A percentile compares a stretch with the other conserved stretches of the same genome.
Conservation (phyloP, 1,284 basidiomycete species). For the Wallemia mellicola region DNA sequence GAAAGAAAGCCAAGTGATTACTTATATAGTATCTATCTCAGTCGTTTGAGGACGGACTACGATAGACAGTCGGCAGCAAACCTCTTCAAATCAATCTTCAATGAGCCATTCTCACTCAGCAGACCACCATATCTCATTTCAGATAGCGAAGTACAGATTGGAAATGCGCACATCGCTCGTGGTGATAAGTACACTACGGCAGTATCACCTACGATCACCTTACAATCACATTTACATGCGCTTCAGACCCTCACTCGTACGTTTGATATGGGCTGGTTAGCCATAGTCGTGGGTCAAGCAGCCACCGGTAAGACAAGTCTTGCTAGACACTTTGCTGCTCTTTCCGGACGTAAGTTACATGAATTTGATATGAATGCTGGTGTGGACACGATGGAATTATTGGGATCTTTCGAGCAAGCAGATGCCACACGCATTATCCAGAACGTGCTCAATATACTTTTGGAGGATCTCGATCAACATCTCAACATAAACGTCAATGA, state of each 20-base stretch:
- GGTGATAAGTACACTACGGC: slow-evolving; percentile 2
- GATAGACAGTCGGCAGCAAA: slow-evolving; percentile 33
- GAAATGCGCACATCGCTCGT: slow-evolving; percentile 29
- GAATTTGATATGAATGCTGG: slow-evolving; percentile 59
- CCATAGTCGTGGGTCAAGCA: slow-evolving; percentile 51
- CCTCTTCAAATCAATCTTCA: slow-evolving; percentile 35
- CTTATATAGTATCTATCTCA: slow-evolving; percentile 43
- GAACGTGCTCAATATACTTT: slow-evolving; percentile 2
- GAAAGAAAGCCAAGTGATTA: slow-evolving; percentile 27
- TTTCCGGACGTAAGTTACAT: slow-evolving; percentile 34
- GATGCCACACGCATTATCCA: slow-evolving; percentile 17
- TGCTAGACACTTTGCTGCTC: slow-evolving; percentile 36
- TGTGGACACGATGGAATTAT: slow-evolving; percentile 74
- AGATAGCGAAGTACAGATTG: slow-evolving; percentile 30
- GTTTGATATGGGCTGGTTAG: slow-evolving; percentile 51
- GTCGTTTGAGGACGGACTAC: slow-evolving; percentile 43
- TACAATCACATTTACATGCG: slow-evolving; percentile 33
- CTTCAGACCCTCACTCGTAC: slow-evolving; percentile 50
- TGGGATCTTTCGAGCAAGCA: slow-evolving; percentile 86
- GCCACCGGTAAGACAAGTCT: slow-evolving; percentile 53
- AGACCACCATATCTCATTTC: slow-evolving; percentile 27
- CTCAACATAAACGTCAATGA: not conserved
- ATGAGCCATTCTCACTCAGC: slow-evolving; percentile 11
- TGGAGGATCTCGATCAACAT: not conserved
- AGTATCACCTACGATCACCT: slow-evolving; percentile 16